These are phyloP conservation scores for Lentinula aciculospora DNA, from an alignment of 768 basidiomycete species.

Conservation along the genomic window DNA sequence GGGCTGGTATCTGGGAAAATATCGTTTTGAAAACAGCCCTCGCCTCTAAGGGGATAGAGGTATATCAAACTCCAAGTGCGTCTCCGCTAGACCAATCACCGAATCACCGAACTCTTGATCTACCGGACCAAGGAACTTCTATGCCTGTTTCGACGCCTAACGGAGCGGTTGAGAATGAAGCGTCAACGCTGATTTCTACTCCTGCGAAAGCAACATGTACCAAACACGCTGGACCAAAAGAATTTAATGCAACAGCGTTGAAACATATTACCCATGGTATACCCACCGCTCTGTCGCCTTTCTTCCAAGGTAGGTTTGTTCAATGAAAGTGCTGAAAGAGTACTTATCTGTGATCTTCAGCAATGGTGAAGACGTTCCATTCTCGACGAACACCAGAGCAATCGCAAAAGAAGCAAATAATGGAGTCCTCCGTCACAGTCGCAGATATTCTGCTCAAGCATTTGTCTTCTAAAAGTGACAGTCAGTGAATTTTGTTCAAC, in stretches of 20 bases:
- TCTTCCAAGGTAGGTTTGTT: constrained; percentile 70
- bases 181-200: constrained; percentile 11
- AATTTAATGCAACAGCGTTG: constrained; percentile 69
- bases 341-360: constrained; percentile 27
- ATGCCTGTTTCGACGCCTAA: constrained; percentile 24
- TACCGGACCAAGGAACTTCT: constrained; percentile 30
- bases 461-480: constrained; percentile 43
- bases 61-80: constrained; percentile 33
- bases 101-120: constrained; percentile 32
- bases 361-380: constrained; percentile 84
- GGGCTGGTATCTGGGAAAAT: constrained; percentile 84
- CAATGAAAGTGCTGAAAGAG: background rate
- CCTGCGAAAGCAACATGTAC: constrained; percentile 18
- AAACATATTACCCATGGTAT: constrained; percentile 78
- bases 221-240: constrained; percentile 40
- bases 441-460: constrained; percentile 72
- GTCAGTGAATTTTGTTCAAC: constrained; percentile 33
- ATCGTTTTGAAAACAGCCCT: constrained; percentile 65
- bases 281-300: constrained; percentile 68
- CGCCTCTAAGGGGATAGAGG: constrained; percentile 46
- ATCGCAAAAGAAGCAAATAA: constrained; percentile 72
- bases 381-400: constrained; percentile 72
- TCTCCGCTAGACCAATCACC: constrained; percentile 48
- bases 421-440: constrained; percentile 60
- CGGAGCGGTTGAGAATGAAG: constrained; percentile 24